Conservation (phyloP, 2,329 filamentous ascomycete genomes). For the Sporothrix brunneoviolacea region DNA sequence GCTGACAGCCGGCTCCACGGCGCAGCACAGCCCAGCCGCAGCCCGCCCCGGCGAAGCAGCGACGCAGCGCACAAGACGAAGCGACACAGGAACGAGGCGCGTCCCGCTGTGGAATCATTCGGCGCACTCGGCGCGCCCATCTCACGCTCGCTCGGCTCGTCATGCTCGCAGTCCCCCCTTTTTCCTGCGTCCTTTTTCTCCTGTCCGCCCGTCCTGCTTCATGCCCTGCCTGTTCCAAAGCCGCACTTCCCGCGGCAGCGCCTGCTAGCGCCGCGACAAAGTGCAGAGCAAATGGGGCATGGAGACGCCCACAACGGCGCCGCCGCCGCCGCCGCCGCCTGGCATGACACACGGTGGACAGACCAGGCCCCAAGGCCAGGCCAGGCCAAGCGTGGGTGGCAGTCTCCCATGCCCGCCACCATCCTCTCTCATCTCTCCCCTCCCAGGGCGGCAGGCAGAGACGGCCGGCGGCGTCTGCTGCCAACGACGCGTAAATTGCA, state of each 20-base stretch:
- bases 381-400: not conserved
- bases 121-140: not conserved
- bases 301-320: not conserved
- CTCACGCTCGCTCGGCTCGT: not conserved
- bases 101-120: not conserved
- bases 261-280: not conserved
- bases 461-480: too few relatives aligned
- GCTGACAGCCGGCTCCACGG: conserved; percentile 3
- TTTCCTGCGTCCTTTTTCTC: too few relatives aligned
- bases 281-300: too few relatives aligned
- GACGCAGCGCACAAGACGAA: not conserved
- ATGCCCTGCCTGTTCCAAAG: not conserved
- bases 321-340: conserved; percentile 3
- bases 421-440: too few relatives aligned
- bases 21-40: conserved; percentile 4
- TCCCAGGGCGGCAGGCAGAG: too few relatives aligned
- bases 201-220: too few relatives aligned
- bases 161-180: too few relatives aligned
- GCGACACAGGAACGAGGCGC: not conserved
- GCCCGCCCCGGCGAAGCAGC: not conserved
- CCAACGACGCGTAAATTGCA: too few relatives aligned
- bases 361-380: conserved; percentile 1
- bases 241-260: not conserved
- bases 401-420: not conserved
- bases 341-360: not conserved